A percentile compares a stretch with the other conserved stretches of the same genome.
Conservation (phyloP, 2,329 filamentous ascomycete genomes). For the Sordariomycetes sp. region DNA sequence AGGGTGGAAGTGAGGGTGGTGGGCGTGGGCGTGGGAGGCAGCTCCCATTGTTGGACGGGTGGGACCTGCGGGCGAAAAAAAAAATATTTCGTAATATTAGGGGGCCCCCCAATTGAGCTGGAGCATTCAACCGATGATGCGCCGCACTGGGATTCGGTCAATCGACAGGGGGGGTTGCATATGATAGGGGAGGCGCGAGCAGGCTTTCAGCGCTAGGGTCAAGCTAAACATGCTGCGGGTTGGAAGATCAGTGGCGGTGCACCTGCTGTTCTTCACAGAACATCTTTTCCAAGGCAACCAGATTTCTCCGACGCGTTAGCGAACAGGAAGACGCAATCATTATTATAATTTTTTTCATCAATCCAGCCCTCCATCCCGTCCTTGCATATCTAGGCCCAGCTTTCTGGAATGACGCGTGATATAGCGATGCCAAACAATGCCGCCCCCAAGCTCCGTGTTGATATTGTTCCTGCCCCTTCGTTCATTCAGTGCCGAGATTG, state of each 20-base stretch:
- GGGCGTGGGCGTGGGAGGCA: neutral
- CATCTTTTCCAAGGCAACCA: neutral
- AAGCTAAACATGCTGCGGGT: neutral
- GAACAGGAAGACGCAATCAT: neutral
- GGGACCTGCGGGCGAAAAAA: neutral
- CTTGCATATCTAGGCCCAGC: neutral
- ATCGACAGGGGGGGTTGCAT: neutral
- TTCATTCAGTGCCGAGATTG: neutral
- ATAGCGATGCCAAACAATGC: neutral
- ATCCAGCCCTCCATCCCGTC: neutral
- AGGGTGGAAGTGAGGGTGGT: neutral
- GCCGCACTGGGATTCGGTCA: neutral
- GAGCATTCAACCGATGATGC: neutral
- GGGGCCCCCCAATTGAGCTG: neutral
- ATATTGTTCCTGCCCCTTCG: neutral
- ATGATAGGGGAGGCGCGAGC: neutral
- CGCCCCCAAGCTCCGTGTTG: neutral
- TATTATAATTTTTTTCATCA: neutral
- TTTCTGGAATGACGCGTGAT: neutral
- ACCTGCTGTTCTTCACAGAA: neutral
- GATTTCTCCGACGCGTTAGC: neutral
- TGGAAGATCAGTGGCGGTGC: neutral
- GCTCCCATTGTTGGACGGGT: constrained; percentile 2
- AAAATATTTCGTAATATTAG: constrained; percentile 1
- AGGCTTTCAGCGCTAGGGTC: neutral